phyloP scores from a whole-genome alignment of 2,329 filamentous ascomycete genomes.

The Fusarium cicatricum region DNA sequence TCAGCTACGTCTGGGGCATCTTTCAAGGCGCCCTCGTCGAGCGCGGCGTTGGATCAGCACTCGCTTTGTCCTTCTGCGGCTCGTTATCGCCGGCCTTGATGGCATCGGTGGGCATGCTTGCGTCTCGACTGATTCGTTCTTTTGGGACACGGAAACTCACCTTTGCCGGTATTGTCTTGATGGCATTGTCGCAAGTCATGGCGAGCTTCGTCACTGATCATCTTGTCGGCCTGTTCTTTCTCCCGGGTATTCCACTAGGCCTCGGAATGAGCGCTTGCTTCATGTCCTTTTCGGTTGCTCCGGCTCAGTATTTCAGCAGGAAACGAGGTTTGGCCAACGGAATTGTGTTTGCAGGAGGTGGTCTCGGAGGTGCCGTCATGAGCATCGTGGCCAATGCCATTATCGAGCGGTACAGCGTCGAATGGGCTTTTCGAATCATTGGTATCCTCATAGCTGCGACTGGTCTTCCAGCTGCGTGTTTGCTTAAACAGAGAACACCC shows the following conservation, averaged over 20 bases:
- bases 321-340: slow-evolving; percentile 65
- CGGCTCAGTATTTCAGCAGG: slow-evolving; percentile 61
- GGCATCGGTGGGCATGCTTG: slow-evolving; percentile 14
- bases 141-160: slow-evolving; percentile 27
- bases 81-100: slow-evolving; percentile 48
- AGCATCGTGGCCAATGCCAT: slow-evolving; percentile 59
- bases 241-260: slow-evolving; percentile 38
- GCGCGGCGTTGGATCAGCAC: slow-evolving; percentile 53
- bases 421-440: slow-evolving; percentile 62
- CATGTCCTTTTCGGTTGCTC: slow-evolving; percentile 32
- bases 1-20: slow-evolving; percentile 67
- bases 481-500: slow-evolving; percentile 57
- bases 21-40: slow-evolving; percentile 65
- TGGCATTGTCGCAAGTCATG: slow-evolving; percentile 15
- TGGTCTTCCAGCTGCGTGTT: slow-evolving; percentile 62
- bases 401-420: slow-evolving; percentile 54
- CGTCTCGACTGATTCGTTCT: slow-evolving; percentile 21
- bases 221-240: slow-evolving; percentile 42
- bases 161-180: not conserved
- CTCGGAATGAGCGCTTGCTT: slow-evolving; percentile 44
- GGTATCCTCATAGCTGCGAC: slow-evolving; percentile 62
- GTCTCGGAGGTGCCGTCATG: slow-evolving; percentile 63
- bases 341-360: slow-evolving; percentile 61
- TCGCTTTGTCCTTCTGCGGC: slow-evolving; percentile 67
- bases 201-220: slow-evolving; percentile 33